These are phyloP conservation scores for Hyphopichia fennica DNA, from an alignment of 1,139 yeast genomes.

Conservation along the genomic window DNA sequence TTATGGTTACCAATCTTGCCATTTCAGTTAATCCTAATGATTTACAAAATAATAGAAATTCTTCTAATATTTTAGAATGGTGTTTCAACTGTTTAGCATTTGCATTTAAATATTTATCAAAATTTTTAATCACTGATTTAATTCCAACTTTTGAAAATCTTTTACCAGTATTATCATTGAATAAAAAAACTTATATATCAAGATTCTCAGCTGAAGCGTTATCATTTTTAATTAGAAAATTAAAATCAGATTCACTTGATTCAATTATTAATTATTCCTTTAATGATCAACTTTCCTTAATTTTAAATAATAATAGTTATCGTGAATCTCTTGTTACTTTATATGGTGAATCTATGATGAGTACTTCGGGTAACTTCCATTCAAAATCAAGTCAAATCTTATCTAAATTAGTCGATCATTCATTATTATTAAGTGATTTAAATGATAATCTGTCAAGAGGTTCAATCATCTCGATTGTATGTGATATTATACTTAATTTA, in stretches of 20 bases:
- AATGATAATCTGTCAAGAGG: slow-evolving; percentile 8
- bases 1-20: slow-evolving; percentile 53
- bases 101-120: slow-evolving; percentile 81
- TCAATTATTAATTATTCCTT: slow-evolving; percentile 53
- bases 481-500: slow-evolving; percentile 61
- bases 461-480: slow-evolving; percentile 43
- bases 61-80: slow-evolving; percentile 79
- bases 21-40: slow-evolving; percentile 47
- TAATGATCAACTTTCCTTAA: slow-evolving; percentile 36
- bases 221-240: slow-evolving; percentile 77
- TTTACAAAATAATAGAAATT: slow-evolving; percentile 38
- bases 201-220: slow-evolving; percentile 90
- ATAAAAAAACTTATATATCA: slow-evolving; percentile 61
- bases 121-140: slow-evolving; percentile 60
- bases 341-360: slow-evolving; percentile 73
- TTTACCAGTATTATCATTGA: slow-evolving; percentile 59
- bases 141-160: slow-evolving; percentile 66
- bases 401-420: slow-evolving; percentile 39
- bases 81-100: slow-evolving; percentile 84
- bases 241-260: slow-evolving; percentile 49
- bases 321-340: slow-evolving; percentile 60
- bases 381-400: slow-evolving; percentile 61
- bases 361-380: slow-evolving; percentile 72
- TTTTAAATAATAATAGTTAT: slow-evolving; percentile 40
- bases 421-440: slow-evolving; percentile 18